Base-by-base conservation (phyloP, 2,329 filamentous ascomycete genomes). In the Nothophaeocryptopus gaeumannii region DNA sequence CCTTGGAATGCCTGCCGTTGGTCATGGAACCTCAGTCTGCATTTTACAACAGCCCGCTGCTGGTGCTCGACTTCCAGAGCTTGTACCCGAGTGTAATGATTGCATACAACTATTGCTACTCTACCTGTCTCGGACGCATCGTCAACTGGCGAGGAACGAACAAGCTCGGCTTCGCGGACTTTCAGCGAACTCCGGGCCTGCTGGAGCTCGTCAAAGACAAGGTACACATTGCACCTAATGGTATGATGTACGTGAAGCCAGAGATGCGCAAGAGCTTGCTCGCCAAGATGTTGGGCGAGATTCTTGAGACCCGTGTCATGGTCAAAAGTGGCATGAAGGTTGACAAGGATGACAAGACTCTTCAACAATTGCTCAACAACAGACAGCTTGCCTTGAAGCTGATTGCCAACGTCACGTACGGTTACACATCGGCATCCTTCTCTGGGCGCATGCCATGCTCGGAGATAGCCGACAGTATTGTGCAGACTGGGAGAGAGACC, bases 91-190 rank as follows among this genome's bases (percentile, higher is more conserved):
- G 91, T 69, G 85, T 97, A 53, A 96, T 99, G 90, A 97, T 99
- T 65, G 93, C 93, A 0, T 97, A 99, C 74, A 99, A 99, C 64
- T 93, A 96, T 66, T 99, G 93, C 72, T 99, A 99, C 66, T 97
- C 93, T 0, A 99, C 93, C 0, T 99, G 91, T 60, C 77, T 97
- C 0, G 93, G 93, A 0, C 83, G 93, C 29, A 84, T 96, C 34
- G 81, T 84, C 26, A 82, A 84, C 60, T 96, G 92, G 92, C 83
- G 89, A n/a, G 91, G 90, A 2, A 83, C 81, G 29, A 91, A 89
- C 73, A 96, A 97, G 71, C 89, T 99, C 86, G 93, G 93, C 0
- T 96, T 97, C 66, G 83, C 84, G 26, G 86, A 96, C 54, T 97
- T 95, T 70, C 78, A 85, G 56, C 82, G 93, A 16, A 82, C 91